Conservation (phyloP, 345 rosid species). For the Nephelium lappaceum region DNA sequence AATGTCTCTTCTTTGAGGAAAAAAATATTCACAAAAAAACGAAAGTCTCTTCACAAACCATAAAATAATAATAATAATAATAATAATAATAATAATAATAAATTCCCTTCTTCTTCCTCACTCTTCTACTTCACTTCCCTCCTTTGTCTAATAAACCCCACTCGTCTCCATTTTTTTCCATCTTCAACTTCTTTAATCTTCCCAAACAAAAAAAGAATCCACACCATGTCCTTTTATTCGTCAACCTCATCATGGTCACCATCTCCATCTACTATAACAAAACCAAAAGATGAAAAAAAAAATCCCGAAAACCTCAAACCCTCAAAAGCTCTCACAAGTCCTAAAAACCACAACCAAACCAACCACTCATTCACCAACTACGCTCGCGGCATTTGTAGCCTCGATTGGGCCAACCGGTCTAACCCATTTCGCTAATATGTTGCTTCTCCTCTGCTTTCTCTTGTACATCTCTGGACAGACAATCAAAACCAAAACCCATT, state of each 20-base stretch:
- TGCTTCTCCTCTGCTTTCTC: conserved; percentile 64
- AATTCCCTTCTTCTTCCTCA: too few species aligned
- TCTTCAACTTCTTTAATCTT: conserved; percentile 24
- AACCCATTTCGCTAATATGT: conserved; percentile 83
- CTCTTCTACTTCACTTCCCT: too few species aligned
- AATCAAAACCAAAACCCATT: conserved; percentile 15
- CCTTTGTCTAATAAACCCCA: conserved; percentile 1
- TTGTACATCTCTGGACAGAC: conserved; percentile 39
- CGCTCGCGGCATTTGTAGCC: conserved; percentile 84
- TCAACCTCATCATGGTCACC: conserved; percentile 40
- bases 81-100: too few species aligned
- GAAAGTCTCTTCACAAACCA: too few species aligned
- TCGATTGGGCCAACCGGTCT: conserved; percentile 93
- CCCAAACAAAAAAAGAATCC: conserved; percentile 24
- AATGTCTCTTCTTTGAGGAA: too few species aligned
- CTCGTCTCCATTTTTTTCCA: conserved; percentile 17
- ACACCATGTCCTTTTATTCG: conserved; percentile 40
- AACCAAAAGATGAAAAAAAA: conserved; percentile 18
- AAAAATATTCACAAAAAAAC: too few species aligned
- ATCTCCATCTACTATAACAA: conserved; percentile 25
- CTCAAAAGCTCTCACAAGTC: conserved; percentile 45
- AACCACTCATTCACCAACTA: conserved; percentile 67
- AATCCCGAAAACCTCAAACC: conserved; percentile 9
- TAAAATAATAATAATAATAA: too few species aligned
- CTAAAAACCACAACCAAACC: conserved; percentile 69